Conservation (phyloP, 148 eudicot genomes). For the Oxyria digyna region DNA sequence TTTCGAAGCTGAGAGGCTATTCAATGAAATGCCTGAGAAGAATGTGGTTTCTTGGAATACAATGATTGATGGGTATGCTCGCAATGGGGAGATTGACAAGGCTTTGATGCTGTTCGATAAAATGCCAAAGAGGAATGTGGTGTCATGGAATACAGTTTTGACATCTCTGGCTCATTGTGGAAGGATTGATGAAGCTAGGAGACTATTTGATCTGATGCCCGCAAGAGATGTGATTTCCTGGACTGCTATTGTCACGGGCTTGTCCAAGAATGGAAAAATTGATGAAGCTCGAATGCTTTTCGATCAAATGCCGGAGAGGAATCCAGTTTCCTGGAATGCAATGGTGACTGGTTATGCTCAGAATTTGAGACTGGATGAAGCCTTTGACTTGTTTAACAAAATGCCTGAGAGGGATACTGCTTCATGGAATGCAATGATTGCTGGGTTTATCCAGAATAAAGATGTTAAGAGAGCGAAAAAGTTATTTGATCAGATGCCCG, state of each 20-base stretch:
- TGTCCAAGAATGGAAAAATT: conserved; percentile 17
- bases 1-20: conserved; percentile 21
- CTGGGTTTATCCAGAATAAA: conserved; percentile 18
- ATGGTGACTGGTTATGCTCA: conserved; percentile 17
- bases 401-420: conserved; percentile 24
- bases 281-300: conserved; percentile 18
- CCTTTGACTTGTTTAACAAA: conserved; percentile 15
- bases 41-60: conserved; percentile 21
- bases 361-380: conserved; percentile 20
- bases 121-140: conserved; percentile 16
- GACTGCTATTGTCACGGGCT: conserved; percentile 13
- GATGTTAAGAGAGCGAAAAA: conserved; percentile 13
- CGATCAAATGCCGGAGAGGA: conserved; percentile 14
- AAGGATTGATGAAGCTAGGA: conserved; percentile 15
- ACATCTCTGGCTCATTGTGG: conserved; percentile 13
- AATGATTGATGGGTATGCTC: conserved; percentile 20
- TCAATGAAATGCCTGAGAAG: conserved; percentile 21
- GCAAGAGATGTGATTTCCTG: conserved; percentile 16
- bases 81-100: conserved; percentile 7
- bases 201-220: conserved; percentile 16
- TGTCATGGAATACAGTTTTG: conserved; percentile 15
- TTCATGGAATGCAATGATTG: conserved; percentile 27
- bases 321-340: conserved; percentile 17
- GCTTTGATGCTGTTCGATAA: conserved; percentile 14
- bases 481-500: conserved; percentile 20